phyloP scores from a whole-genome alignment of 2,329 filamentous ascomycete genomes.

The Xylaria sp. region DNA sequence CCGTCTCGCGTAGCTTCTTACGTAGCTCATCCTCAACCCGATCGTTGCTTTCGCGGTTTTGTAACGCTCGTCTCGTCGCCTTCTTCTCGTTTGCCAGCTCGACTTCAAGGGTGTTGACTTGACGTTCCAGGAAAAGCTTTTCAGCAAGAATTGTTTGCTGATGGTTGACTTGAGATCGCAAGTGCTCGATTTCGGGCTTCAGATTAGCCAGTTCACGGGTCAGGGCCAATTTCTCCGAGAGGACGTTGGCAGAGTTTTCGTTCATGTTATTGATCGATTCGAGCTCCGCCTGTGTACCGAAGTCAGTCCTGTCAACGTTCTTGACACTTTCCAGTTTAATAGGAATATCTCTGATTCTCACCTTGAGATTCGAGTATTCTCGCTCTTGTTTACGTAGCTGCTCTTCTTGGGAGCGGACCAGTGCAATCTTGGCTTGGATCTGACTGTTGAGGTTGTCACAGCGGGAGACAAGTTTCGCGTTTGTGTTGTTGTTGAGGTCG shows the following conservation, averaged over 20 bases:
- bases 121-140: conserved; percentile 82
- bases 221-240: conserved; percentile 68
- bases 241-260: conserved; percentile 75
- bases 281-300: conserved; percentile 71
- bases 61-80: conserved; percentile 67
- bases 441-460: conserved; percentile 56
- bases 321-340: background rate
- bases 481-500: conserved; percentile 53
- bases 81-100: conserved; percentile 86
- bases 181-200: conserved; percentile 67
- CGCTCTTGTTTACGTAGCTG: conserved; percentile 61
- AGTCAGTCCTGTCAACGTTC: conserved; percentile 38
- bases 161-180: conserved; percentile 64
- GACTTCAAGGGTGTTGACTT: conserved; percentile 79
- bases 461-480: conserved; percentile 52
- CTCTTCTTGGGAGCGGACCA: conserved; percentile 58
- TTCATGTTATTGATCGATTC: conserved; percentile 73
- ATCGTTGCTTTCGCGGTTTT: conserved; percentile 57
- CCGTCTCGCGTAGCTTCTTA: conserved; percentile 54
- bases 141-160: conserved; percentile 79
- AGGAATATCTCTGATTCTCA: conserved; percentile 43
- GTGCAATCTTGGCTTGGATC: conserved; percentile 57
- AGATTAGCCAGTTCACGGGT: conserved; percentile 63
- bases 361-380: conserved; percentile 61
- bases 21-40: conserved; percentile 56